A percentile compares a stretch with the other conserved stretches of the same genome.
phyloP scores from a whole-genome alignment of 345 rosid genomes.

The Moringa oleifera region DNA sequence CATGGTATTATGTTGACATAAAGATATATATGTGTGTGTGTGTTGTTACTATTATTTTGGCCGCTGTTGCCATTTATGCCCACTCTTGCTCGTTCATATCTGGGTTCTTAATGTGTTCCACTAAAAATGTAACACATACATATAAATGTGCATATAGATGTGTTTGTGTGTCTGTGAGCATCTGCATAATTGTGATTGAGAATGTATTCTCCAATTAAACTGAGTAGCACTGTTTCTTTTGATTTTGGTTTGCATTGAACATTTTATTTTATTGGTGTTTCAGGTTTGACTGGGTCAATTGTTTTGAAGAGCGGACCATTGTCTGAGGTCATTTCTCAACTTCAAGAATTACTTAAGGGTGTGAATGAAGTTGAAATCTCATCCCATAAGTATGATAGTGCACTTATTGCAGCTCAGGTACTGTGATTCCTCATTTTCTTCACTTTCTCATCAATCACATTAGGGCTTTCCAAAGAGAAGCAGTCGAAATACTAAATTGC shows the following conservation, averaged over 20 bases:
- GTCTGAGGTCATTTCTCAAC: constrained; percentile 76
- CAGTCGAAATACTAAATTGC: neutral
- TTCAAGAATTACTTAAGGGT: constrained; percentile 71
- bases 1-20: too few species aligned
- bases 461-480: neutral
- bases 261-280: neutral
- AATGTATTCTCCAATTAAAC: neutral
- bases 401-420: constrained; percentile 80
- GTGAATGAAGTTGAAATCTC: constrained; percentile 53
- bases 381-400: constrained; percentile 53
- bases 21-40: too few species aligned
- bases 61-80: too few species aligned
- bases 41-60: too few species aligned
- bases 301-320: constrained; percentile 64
- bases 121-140: neutral
- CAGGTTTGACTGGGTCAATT: constrained; percentile 77
- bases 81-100: neutral
- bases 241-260: neutral
- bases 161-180: too few species aligned
- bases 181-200: neutral
- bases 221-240: neutral
- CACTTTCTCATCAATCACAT: neutral
- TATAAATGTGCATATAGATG: too few species aligned
- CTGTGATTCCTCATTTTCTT: constrained; percentile 5
- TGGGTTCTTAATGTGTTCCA: neutral